These are phyloP conservation scores for Aphanomyces stellatus DNA, from an alignment of 352 stramenopile species.

Conservation along the genomic window DNA sequence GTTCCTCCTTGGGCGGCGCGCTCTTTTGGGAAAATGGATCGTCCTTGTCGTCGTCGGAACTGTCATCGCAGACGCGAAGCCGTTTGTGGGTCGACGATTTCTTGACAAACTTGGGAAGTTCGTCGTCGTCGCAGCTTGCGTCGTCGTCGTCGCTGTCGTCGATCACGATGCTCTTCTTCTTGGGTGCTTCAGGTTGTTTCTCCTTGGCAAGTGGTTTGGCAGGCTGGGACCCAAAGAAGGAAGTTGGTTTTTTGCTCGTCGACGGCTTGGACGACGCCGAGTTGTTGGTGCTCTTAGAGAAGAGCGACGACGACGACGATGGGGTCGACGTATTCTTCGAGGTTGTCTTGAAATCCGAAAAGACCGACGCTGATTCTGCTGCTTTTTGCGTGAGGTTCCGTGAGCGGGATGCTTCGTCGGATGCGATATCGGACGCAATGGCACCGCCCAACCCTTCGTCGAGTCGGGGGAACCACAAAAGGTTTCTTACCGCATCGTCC, in stretches of 20 bases:
- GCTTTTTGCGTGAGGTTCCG: not conserved
- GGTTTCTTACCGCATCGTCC: slow-evolving; percentile 7
- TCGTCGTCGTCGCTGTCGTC: slow-evolving; percentile 58
- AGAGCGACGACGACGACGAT: too few relatives aligned
- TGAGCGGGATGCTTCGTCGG: not conserved
- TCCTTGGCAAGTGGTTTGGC: slow-evolving; percentile 23
- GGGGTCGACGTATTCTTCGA: not conserved
- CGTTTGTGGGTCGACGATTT: slow-evolving; percentile 30
- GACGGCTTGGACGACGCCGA: slow-evolving; percentile 7
- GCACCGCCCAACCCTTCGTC: not conserved
- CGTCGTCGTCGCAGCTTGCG: slow-evolving; percentile 39
- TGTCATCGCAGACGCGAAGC: slow-evolving; percentile 49
- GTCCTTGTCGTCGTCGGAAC: slow-evolving; percentile 48
- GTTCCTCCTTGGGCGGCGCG: not conserved
- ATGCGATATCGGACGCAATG: slow-evolving; percentile 3
- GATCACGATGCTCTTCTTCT: slow-evolving; percentile 61
- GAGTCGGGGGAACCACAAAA: slow-evolving; percentile 5
- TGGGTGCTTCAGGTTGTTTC: slow-evolving; percentile 28
- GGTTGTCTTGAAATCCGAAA: slow-evolving; percentile 3
- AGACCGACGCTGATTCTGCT: slow-evolving; percentile 10
- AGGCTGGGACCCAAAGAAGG: not conserved
- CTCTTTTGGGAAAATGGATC: slow-evolving; percentile 29
- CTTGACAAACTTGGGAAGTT: slow-evolving; percentile 60
- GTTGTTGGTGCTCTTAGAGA: not conserved
- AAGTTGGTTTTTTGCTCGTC: not conserved